Conservation (phyloP, 768 basidiomycete genomes). For the Xerocomellus intermedius region DNA sequence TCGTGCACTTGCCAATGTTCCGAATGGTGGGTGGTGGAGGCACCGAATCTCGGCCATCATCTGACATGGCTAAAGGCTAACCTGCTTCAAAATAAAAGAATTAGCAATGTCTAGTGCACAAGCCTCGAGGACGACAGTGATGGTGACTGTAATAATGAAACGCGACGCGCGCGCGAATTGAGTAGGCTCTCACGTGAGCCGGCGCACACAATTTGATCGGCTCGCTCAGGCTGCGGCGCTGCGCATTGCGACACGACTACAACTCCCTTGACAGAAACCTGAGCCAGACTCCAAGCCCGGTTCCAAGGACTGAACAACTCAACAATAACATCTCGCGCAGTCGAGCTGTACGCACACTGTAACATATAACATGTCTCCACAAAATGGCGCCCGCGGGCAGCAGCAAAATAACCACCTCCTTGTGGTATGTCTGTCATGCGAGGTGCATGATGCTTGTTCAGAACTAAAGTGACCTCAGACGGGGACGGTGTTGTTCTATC, state of each 20-base stretch:
- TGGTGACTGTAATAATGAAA: background rate
- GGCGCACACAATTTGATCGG: too few relatives aligned
- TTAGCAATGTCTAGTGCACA: background rate
- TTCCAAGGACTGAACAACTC: background rate
- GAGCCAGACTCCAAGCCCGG: background rate
- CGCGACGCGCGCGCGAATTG: constrained; percentile 9
- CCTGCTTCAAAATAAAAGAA: background rate
- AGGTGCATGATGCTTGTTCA: background rate
- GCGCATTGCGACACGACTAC: constrained; percentile 9
- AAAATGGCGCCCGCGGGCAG: constrained; percentile 28
- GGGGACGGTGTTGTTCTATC: constrained; percentile 80
- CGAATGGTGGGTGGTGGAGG: constrained; percentile 37
- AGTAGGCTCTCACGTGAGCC: constrained; percentile 20
- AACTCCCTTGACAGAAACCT: background rate
- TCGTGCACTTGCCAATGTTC: constrained; percentile 37
- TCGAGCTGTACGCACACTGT: background rate
- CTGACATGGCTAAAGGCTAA: constrained; percentile 24
- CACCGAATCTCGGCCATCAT: constrained; percentile 22
- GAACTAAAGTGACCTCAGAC: constrained; percentile 40
- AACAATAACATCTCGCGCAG: background rate
- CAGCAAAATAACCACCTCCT: constrained; percentile 33
- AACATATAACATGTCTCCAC: constrained; percentile 23
- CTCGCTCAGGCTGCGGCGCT: too few relatives aligned
- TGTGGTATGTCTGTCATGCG: constrained; percentile 30
- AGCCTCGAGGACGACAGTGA: background rate